Conservation (phyloP, 2,329 filamentous ascomycete species). For the Trichophyton schoenleinii region DNA sequence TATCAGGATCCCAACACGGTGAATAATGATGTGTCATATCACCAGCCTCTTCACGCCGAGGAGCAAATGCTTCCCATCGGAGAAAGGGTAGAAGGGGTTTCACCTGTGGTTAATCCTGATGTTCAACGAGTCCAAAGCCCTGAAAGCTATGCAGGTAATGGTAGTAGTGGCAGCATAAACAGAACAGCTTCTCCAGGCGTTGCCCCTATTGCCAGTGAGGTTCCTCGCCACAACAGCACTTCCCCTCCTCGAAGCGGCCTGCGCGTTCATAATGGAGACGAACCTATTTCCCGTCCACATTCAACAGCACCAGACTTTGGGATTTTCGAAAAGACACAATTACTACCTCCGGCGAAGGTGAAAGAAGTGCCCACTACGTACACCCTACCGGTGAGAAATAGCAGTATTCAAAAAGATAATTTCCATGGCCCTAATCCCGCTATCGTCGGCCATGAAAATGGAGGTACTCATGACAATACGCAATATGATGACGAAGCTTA, state of each 20-base stretch:
- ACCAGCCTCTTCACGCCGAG: not conserved
- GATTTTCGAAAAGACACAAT: not conserved
- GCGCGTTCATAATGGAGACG: constrained; percentile 1
- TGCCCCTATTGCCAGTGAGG: not conserved
- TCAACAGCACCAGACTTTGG: not conserved
- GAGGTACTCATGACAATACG: not conserved
- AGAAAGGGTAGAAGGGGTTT: not conserved
- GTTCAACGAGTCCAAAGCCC: not conserved
- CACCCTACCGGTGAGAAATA: not conserved
- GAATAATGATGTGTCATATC: not conserved
- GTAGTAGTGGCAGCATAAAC: not conserved
- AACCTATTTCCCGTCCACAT: not conserved
- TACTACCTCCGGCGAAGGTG: not conserved
- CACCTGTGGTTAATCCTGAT: not conserved
- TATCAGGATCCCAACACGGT: constrained; percentile 7
- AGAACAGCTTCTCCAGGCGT: not conserved
- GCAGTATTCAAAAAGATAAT: not conserved
- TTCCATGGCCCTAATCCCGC: not conserved
- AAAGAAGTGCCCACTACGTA: not conserved
- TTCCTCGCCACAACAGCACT: not conserved
- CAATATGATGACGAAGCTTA: constrained; percentile 10
- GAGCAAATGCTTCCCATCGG: not conserved
- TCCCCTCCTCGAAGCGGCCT: not conserved
- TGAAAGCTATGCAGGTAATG: not conserved
- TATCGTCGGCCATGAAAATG: constrained; percentile 7